Conservation (phyloP, 2,329 filamentous ascomycete genomes). For the Verticillium nonalfalfae region DNA sequence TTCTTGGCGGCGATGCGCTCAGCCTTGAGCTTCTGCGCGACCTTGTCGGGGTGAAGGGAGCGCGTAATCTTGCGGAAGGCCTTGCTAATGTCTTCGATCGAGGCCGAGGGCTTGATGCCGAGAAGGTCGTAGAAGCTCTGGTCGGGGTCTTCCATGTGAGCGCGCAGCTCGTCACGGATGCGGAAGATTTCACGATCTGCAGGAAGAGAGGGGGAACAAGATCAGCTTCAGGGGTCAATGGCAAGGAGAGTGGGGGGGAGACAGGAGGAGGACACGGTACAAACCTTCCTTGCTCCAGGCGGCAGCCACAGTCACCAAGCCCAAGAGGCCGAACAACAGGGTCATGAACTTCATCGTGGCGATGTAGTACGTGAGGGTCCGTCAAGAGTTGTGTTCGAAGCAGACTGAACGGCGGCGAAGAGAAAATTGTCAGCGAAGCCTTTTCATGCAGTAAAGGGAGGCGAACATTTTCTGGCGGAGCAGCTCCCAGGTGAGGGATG, state of each 20-base stretch:
- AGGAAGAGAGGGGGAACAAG: background rate
- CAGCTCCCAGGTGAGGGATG: background rate
- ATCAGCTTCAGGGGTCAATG: constrained; percentile 1
- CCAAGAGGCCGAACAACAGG: constrained; percentile 62
- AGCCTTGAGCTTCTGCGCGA: constrained; percentile 73
- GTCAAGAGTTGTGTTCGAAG: background rate
- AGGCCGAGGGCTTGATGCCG: constrained; percentile 65
- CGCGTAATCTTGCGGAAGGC: constrained; percentile 86
- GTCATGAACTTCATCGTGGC: constrained; percentile 66
- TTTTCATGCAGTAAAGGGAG: background rate
- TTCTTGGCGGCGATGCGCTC: constrained; percentile 53
- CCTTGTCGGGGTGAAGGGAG: constrained; percentile 89
- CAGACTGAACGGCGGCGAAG: background rate
- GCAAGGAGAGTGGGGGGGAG: background rate
- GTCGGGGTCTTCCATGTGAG: constrained; percentile 62
- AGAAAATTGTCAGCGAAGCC: background rate
- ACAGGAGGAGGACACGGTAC: constrained; percentile 11
- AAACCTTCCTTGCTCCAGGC: constrained; percentile 85
- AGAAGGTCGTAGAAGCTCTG: constrained; percentile 95
- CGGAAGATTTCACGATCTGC: constrained; percentile 97
- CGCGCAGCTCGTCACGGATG: constrained; percentile 77
- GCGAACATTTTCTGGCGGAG: background rate
- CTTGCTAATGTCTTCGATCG: constrained; percentile 84
- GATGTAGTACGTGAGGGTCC: constrained; percentile 10
- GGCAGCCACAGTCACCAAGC: constrained; percentile 58